Evolutionary conservation across 139 green algal genomes (phyloP).

Genomic region (Chlamydomonas incerta): DNA sequence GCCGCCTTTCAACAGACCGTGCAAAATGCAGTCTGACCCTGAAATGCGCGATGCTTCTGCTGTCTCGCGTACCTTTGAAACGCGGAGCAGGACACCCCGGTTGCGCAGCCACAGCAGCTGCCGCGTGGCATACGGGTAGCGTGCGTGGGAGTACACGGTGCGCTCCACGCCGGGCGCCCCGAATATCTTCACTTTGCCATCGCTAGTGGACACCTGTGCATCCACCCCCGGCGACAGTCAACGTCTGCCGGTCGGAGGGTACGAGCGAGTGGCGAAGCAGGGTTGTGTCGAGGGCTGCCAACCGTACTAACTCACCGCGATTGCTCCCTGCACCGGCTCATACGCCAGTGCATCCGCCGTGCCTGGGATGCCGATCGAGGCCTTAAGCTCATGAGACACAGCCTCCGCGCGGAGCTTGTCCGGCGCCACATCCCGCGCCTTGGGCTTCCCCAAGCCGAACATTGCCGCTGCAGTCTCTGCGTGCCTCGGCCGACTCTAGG

Average conservation of each 20-base stretch:
- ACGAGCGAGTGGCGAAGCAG: no score
- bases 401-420: conserved; percentile 17
- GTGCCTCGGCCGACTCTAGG: not conserved
- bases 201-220: conserved; percentile 55
- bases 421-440: not conserved
- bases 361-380: conserved; percentile 31
- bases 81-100: conserved; percentile 50
- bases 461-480: not conserved
- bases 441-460: not conserved
- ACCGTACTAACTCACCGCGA: conserved; percentile 57
- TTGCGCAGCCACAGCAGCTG: conserved; percentile 61
- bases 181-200: conserved; percentile 60
- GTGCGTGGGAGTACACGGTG: conserved; percentile 26
- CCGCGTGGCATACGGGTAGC: conserved; percentile 34
- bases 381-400: not conserved
- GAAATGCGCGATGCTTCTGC: not conserved
- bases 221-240: no score
- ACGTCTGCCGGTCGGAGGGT: no score
- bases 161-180: conserved; percentile 56
- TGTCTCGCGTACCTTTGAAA: conserved; percentile 44
- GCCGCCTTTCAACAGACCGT: no score
- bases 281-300: no score
- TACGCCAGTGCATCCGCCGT: conserved; percentile 57
- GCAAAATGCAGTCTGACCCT: no score
- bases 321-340: conserved; percentile 55